Conservation (phyloP, 75 land plant species). For the Larix kaempferi region DNA sequence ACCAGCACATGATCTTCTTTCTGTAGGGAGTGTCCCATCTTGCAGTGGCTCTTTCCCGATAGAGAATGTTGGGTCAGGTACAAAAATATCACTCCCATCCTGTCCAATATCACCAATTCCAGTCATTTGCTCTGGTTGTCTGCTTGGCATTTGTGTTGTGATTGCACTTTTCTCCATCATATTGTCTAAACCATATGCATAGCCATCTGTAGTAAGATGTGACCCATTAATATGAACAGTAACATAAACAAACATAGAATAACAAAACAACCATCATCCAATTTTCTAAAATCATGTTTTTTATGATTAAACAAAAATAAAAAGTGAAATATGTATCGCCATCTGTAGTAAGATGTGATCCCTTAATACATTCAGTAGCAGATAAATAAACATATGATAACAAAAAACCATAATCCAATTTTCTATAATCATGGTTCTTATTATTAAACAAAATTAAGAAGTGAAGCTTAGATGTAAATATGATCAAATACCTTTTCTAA, state of each 20-base stretch:
- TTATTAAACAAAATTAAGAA: not conserved
- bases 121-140: not conserved
- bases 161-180: not conserved
- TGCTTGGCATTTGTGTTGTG: not conserved
- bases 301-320: not conserved
- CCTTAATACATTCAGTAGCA: too few relatives aligned
- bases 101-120: constrained; percentile 12
- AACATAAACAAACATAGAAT: not conserved
- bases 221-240: too few relatives aligned
- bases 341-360: too few relatives aligned
- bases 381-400: not conserved
- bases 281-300: not conserved
- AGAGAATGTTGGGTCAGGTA: constrained; percentile 39
- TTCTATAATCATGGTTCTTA: not conserved
- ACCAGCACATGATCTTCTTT: constrained; percentile 27
- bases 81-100: constrained; percentile 30
- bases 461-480: not conserved
- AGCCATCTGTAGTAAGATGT: too few relatives aligned
- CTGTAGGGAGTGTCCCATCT: constrained; percentile 39
- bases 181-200: not conserved
- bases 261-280: not conserved
- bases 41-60: constrained; percentile 58
- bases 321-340: too few relatives aligned
- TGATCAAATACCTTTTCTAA: constrained; percentile 12
- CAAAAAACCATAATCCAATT: not conserved